Percentiles rank a stretch among this genome's conserved stretches.
Evolutionary conservation across 495 filamentous ascomycete genomes (phyloP).

Genomic region (Xylaria scruposa): DNA sequence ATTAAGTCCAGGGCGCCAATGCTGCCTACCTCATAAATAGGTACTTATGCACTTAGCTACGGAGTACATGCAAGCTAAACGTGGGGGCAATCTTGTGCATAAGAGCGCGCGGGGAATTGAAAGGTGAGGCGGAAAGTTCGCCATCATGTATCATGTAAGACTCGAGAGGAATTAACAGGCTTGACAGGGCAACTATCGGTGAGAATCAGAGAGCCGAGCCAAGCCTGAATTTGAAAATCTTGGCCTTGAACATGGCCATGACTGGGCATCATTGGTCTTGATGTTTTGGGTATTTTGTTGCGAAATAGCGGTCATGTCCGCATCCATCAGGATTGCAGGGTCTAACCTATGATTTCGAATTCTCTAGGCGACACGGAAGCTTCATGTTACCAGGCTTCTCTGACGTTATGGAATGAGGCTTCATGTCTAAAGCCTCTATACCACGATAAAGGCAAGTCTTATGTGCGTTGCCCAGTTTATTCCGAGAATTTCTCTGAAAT

Average conservation of each 20-base stretch:
- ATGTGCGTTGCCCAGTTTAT: slow-evolving; percentile 4
- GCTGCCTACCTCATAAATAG: background rate
- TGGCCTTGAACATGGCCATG: slow-evolving; percentile 1
- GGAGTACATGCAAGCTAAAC: slow-evolving; percentile 1
- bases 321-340: background rate
- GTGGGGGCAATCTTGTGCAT: background rate
- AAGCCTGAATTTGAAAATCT: background rate
- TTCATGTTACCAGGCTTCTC: background rate
- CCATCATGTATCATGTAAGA: slow-evolving; percentile 11
- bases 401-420: background rate
- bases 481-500: slow-evolving; percentile 10
- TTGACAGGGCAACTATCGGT: slow-evolving; percentile 9
- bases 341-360: background rate
- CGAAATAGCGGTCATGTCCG: slow-evolving; percentile 9
- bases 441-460: background rate
- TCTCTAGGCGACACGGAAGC: background rate
- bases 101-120: background rate
- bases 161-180: background rate
- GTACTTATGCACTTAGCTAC: background rate
- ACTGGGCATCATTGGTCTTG: background rate
- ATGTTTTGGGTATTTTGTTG: slow-evolving; percentile 10
- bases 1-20: background rate
- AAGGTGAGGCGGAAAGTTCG: background rate
- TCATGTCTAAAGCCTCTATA: background rate
- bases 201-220: background rate